phyloP scores from a whole-genome alignment of 192 early-diverging fungal species.

The Ambispora gerdemannii region DNA sequence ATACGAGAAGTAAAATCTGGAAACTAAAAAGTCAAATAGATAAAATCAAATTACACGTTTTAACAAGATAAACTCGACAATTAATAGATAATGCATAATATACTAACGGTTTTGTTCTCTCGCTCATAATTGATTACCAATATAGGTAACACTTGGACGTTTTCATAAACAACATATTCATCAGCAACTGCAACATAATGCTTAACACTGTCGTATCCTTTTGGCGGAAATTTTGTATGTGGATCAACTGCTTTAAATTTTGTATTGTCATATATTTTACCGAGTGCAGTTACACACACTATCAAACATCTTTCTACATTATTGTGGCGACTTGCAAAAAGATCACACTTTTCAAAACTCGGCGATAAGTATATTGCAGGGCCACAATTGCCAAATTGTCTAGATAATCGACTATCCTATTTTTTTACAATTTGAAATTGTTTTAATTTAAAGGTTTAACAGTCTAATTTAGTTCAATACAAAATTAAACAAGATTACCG shows the following conservation, averaged over 20 bases:
- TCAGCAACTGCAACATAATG: conserved; percentile 20
- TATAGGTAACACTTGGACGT: conserved; percentile 6
- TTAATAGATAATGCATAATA: background rate
- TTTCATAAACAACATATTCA: conserved; percentile 21
- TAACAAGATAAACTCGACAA: background rate
- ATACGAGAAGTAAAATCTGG: background rate
- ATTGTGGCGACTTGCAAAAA: background rate
- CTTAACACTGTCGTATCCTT: conserved; percentile 7
- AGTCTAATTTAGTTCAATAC: background rate
- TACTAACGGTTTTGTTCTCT: background rate
- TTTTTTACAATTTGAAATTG: no score
- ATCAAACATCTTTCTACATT: background rate
- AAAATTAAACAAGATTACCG: background rate
- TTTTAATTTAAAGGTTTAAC: background rate
- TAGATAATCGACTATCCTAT: conserved; percentile 14
- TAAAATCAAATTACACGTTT: background rate
- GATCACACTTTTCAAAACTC: conserved; percentile 21
- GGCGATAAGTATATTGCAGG: conserved; percentile 23
- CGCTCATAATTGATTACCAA: conserved; percentile 8
- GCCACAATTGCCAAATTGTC: conserved; percentile 6
- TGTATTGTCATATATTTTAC: conserved; percentile 11
- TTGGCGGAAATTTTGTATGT: conserved; percentile 16
- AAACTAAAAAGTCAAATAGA: background rate
- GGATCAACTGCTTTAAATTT: background rate
- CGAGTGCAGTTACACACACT: conserved; percentile 18